These are phyloP conservation scores for Pseudotsuga menziesii DNA, from an alignment of 75 land plant species.

Conservation along the genomic window DNA sequence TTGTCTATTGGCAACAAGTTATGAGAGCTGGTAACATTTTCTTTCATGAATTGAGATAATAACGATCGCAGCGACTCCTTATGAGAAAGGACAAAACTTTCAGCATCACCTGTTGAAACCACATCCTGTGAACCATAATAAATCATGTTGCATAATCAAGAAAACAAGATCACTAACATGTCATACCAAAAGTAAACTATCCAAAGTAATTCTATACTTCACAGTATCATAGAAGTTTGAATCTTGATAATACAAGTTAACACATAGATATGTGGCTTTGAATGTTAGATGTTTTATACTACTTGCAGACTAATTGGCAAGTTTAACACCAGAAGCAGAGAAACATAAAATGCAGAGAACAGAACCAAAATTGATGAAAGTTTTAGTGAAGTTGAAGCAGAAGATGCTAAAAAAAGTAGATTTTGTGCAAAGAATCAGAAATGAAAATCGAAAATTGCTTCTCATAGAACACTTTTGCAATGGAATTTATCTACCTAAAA, in stretches of 20 bases:
- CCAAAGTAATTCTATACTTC: background rate
- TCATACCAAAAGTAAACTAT: background rate
- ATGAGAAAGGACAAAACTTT: constrained; percentile 48
- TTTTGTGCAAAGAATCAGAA: background rate
- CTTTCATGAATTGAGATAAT: constrained; percentile 47
- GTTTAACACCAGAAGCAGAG: background rate
- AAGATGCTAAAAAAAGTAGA: too few relatives aligned
- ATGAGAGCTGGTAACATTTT: constrained; percentile 42
- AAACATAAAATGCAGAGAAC: background rate
- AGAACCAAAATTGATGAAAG: too few relatives aligned
- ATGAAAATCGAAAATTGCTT: too few relatives aligned
- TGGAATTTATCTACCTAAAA: background rate
- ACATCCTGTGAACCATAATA: constrained; percentile 30
- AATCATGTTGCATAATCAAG: constrained; percentile 9
- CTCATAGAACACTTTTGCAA: background rate
- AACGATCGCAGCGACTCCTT: constrained; percentile 49
- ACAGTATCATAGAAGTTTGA: background rate
- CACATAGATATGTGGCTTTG: background rate
- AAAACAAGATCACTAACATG: background rate
- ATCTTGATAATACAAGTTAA: background rate
- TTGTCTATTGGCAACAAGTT: constrained; percentile 39
- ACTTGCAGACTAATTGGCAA: background rate
- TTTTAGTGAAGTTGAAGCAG: too few relatives aligned
- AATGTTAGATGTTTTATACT: background rate
- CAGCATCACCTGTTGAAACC: constrained; percentile 54